Base-by-base conservation (phyloP, 1,284 basidiomycete species). In the Puccinia novopanici region DNA sequence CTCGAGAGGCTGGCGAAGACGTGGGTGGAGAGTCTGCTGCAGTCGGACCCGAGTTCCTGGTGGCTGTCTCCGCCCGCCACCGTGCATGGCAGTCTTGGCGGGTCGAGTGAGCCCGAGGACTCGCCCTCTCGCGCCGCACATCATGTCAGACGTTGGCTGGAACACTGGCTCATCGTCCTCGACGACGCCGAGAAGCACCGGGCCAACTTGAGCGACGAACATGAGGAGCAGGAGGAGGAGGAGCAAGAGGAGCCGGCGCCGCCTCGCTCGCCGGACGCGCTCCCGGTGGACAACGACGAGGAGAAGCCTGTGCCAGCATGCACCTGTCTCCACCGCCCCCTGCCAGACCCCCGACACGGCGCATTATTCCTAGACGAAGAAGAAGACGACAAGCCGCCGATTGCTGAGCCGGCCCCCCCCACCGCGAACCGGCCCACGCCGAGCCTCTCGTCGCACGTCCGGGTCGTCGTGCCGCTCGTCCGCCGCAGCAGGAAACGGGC, bases 11-110 rank as follows among this genome's bases (percentile, higher is more conserved):
- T 75, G 17, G 74, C 40, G 8, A 63, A 63, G 27, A 10, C 13
- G 17, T 75, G 74, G 74, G 57, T 63, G 8, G 37, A 63, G 9
- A 42, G 57, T 63, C 45, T 75, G 19, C 57, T 75, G n/a, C 55
- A 75, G 15, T 42, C 59, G 0, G 57, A 75, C 45, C 74, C 57
- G 15, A 30, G 17, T 17, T 22, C n/a, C 15, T 75, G 74, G 73
- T 74, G 74, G 57, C 22, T 30, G 15, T 45, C 40, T 2, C 3
- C 37, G 8, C 57, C 57, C 27, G 5, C 57, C 13, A 19, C 40
- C 6, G 9, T 1, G 3, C 37, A 8, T 8, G n/a, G 17, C 34
- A 30, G 12, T 10, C 34, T 34, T 22, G n/a, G 3, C 22, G 65
- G 42, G 3, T 59, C 30, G 15, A 68, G 40, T n/a, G n/a, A 37